These are phyloP conservation scores for Paxillus involutus DNA, from an alignment of 768 basidiomycete genomes.

Conservation along the genomic window DNA sequence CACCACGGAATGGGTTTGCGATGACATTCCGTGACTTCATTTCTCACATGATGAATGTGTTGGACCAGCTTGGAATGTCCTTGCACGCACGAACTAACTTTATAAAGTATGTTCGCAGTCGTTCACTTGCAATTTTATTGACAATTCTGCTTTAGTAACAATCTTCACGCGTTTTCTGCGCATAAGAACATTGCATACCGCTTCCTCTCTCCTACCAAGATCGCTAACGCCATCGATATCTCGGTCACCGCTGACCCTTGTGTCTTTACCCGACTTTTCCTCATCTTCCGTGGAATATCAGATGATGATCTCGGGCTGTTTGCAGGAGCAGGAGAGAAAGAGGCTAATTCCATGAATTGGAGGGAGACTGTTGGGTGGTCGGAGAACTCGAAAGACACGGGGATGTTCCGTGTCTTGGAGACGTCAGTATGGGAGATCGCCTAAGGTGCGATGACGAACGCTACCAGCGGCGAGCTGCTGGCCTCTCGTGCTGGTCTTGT, in stretches of 20 bases:
- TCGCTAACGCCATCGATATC: constrained; percentile 86
- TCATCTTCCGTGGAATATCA: constrained; percentile 80
- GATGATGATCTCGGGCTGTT: constrained; percentile 80
- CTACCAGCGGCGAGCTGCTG: constrained; percentile 14
- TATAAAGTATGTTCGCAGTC: constrained; percentile 58
- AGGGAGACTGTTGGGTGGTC: constrained; percentile 78
- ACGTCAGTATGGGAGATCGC: constrained; percentile 74
- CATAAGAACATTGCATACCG: constrained; percentile 90
- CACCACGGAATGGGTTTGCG: constrained; percentile 81
- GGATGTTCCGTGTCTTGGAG: constrained; percentile 77
- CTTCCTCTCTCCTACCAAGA: constrained; percentile 76
- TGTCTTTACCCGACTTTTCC: constrained; percentile 80
- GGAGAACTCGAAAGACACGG: constrained; percentile 73
- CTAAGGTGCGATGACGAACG: constrained; percentile 24
- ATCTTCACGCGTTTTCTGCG: constrained; percentile 67
- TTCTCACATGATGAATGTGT: constrained; percentile 76
- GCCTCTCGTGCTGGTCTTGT: constrained; percentile 8
- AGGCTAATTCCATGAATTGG: constrained; percentile 82
- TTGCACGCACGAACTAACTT: constrained; percentile 80
- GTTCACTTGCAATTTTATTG: constrained; percentile 1
- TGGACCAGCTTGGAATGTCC: constrained; percentile 84
- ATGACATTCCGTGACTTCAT: constrained; percentile 83
- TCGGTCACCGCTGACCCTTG: constrained; percentile 80
- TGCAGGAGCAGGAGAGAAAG: constrained; percentile 81
- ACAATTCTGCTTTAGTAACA: constrained; percentile 49